Base-by-base conservation (phyloP, 257 asterid species). In the Mentha longifolia region DNA sequence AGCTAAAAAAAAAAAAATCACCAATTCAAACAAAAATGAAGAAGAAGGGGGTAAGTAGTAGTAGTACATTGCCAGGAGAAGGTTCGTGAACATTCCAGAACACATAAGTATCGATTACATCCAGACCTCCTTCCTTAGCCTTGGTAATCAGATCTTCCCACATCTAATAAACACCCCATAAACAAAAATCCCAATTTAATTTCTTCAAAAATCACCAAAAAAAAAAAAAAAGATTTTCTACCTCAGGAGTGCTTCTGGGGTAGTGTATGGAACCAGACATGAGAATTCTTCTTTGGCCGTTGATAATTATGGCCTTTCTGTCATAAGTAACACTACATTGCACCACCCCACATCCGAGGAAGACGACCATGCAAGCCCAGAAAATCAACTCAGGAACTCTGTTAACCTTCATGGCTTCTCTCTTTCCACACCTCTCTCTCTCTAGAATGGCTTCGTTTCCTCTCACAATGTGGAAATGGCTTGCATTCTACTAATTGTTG, bases 221-320 rank as follows among this genome's bases (percentile, higher is more conserved):
- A 7, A 70, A 6, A 19, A 5, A 30, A 17, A 5, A 52, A 4
- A 72, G 19, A 7, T 51, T 54, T 19, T 59, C 51, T 86, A 86
- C 98, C 91, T 92, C 91, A 33, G 98, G 98, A 19, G 98, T 90
- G 88, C 98, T 92, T 82, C 98, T 86, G 39, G 97, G 90, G 80
- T 92, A 90, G 79, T 92, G 98, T 56, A 92, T 92, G 55, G 98
- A 90, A 35, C 98, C 98, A 73, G 98, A 92, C 57, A 92, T 66
- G 80, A 92, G 96, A 65, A 92, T 81, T 76, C 91, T 81, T 73
- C 96, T 86, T 35, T 85, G 84, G 28, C 95, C 97, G 73, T 90
- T 83, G 25, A 92, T 86, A 31, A 85, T 74, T 16, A 92, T 75
- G 64, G 97, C 87, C 61, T 84, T 88, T 76, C 86, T 84, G 64